A percentile compares a stretch with the other conserved stretches of the same genome.
Conservation (phyloP, 257 asterid species). For the Solanum paucissectum region DNA sequence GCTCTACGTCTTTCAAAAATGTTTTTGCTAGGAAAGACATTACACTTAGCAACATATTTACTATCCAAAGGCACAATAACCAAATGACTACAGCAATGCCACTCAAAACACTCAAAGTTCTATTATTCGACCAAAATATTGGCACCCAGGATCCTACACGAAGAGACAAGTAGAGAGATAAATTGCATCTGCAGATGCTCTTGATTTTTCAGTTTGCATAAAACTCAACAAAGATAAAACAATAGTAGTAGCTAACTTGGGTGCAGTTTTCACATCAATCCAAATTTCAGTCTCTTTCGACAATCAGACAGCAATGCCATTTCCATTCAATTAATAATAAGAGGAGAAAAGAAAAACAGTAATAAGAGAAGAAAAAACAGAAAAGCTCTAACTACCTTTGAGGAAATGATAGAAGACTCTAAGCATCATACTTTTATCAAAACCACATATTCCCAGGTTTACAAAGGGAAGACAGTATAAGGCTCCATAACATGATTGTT, state of each 20-base stretch:
- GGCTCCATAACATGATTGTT: not conserved
- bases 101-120: not conserved
- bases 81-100: not conserved
- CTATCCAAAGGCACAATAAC: not conserved
- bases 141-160: not conserved
- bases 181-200: not conserved
- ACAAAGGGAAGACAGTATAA: not conserved
- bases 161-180: not conserved
- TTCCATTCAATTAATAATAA: not conserved
- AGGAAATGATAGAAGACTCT: not conserved
- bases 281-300: not conserved
- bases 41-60: not conserved
- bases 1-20: not conserved
- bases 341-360: not conserved
- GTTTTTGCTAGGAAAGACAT: not conserved
- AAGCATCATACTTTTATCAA: not conserved
- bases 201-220: not conserved
- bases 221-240: not conserved
- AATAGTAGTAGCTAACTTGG: not conserved
- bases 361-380: not conserved
- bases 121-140: not conserved
- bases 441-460: not conserved
- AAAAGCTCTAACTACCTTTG: not conserved
- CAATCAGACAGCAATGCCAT: not conserved
- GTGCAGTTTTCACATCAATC: not conserved